Evolutionary conservation across 331 rosid genomes (phyloP), one percentile per base, ranked within the genome.

Genomic region (Erythrophleum ivorense): DNA sequence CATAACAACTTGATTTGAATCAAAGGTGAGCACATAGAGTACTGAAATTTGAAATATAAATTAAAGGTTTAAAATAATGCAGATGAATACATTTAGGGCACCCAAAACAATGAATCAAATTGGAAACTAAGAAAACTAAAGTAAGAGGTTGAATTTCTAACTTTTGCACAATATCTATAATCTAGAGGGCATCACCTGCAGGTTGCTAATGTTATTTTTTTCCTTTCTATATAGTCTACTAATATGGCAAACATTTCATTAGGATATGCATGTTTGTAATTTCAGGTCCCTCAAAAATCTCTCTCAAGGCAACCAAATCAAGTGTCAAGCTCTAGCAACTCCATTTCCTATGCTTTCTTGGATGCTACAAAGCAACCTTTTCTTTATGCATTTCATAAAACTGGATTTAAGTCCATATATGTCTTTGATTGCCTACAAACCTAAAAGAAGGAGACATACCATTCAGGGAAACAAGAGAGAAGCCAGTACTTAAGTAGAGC

Each of bases 211-310:
- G 7, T 72, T 72, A n/a, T n/a, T 55, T 74, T 24, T 34, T 19
- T 3, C 19, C 9, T 19, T 55, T 45, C 41, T 18, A 13, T 38
- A 3, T 55, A 55, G 38, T 55, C 12, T 57, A 55, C 2, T 29
- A 2, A 24, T 21, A 36, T 49, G 33, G 75, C 72, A 43, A 78
- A 59, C 12, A 21, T 75, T 77, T 74, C 31, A 49, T 31, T 6
- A 49, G 55, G 7, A 65, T 58, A 1, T 62, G 18, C 33, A 48
- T 74, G 24, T 38, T 33, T 84, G 58, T 45, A 13, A 68, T 78
- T 75, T 81, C 92, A 95, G 97, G 94, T 92, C 40, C 93, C 98
- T 63, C 92, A 88, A 21, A 93, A 86, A 85, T 87, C 98, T 38
- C 77, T 93, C 60, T 89, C 91, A 58, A 93, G 99, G 81, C 83